Evolutionary conservation across 2,329 filamentous ascomycete species (phyloP).

Genomic region (Xylariaceae sp.): DNA sequence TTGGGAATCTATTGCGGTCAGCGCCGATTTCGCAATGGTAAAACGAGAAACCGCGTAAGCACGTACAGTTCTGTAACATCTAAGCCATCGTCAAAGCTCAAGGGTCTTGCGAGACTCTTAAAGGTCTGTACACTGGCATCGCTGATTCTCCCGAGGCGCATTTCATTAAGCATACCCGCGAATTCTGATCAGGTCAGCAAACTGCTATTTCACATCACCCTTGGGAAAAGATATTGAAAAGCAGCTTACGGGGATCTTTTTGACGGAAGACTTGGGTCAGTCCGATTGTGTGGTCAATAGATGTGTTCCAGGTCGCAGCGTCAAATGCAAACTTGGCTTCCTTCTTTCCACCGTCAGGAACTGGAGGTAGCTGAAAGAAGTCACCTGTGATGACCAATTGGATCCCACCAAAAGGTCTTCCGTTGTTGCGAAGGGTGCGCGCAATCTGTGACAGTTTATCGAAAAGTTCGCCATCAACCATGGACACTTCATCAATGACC

Average conservation of each 20-base stretch:
- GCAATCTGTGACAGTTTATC: conserved; percentile 93
- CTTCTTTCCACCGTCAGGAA: conserved; percentile 68
- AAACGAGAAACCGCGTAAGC: background rate
- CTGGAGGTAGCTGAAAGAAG: conserved; percentile 95
- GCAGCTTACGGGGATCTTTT: conserved; percentile 66
- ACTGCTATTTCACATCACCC: background rate
- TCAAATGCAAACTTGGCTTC: conserved; percentile 90
- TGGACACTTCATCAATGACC: conserved; percentile 93
- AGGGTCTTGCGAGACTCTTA: conserved; percentile 65
- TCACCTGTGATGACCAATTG: conserved; percentile 95
- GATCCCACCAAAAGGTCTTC: conserved; percentile 90
- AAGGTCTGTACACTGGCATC: conserved; percentile 76
- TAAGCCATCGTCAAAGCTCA: conserved; percentile 70
- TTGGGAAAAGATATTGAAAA: background rate
- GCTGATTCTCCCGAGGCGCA: conserved; percentile 82
- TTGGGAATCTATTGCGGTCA: conserved; percentile 65
- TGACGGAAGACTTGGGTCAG: conserved; percentile 96
- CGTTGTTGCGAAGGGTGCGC: conserved; percentile 82
- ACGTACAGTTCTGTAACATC: conserved; percentile 79
- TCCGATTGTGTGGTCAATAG: conserved; percentile 92
- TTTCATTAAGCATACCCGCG: conserved; percentile 94
- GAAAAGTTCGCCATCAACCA: conserved; percentile 96
- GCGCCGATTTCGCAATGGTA: conserved; percentile 6
- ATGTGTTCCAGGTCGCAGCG: conserved; percentile 85
- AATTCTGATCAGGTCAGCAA: conserved; percentile 55